Evolutionary conservation across 768 basidiomycete species (phyloP).

Genomic region (Pleurotus cornucopiae): DNA sequence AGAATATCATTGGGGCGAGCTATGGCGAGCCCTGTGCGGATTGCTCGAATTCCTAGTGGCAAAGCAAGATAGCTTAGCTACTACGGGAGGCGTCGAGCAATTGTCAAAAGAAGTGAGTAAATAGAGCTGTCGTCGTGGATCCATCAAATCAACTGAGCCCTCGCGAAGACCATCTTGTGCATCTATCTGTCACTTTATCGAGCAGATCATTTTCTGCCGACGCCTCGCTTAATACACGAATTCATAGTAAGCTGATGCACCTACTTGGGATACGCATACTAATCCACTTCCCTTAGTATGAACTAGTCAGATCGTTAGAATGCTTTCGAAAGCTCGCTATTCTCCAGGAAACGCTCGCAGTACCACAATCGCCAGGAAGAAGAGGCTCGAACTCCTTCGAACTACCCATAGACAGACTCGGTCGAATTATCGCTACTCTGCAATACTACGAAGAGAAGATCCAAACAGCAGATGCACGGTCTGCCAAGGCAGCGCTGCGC

Average conservation of each 20-base stretch:
- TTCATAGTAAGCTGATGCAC: constrained; percentile 46
- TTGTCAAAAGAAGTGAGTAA: constrained; percentile 49
- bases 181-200: constrained; percentile 48
- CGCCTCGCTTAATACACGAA: constrained; percentile 51
- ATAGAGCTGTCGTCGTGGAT: not conserved
- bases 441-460: constrained; percentile 58
- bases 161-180: constrained; percentile 43
- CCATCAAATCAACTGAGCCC: not conserved
- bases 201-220: constrained; percentile 51
- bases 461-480: constrained; percentile 32
- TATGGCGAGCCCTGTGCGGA: constrained; percentile 56
- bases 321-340: constrained; percentile 42
- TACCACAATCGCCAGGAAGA: constrained; percentile 21
- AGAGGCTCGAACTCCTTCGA: constrained; percentile 21
- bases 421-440: constrained; percentile 35
- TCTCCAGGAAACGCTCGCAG: constrained; percentile 38
- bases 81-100: constrained; percentile 48
- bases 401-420: constrained; percentile 33
- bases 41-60: constrained; percentile 52
- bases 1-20: constrained; percentile 67
- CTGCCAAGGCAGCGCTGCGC: constrained; percentile 54
- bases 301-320: constrained; percentile 54
- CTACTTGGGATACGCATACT: not conserved
- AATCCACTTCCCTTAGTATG: constrained; percentile 41
- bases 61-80: constrained; percentile 49